A percentile compares a stretch with the other conserved stretches of the same genome.
phyloP scores from a whole-genome alignment of 441 rosid species.

The Pelargonium citronellum region DNA sequence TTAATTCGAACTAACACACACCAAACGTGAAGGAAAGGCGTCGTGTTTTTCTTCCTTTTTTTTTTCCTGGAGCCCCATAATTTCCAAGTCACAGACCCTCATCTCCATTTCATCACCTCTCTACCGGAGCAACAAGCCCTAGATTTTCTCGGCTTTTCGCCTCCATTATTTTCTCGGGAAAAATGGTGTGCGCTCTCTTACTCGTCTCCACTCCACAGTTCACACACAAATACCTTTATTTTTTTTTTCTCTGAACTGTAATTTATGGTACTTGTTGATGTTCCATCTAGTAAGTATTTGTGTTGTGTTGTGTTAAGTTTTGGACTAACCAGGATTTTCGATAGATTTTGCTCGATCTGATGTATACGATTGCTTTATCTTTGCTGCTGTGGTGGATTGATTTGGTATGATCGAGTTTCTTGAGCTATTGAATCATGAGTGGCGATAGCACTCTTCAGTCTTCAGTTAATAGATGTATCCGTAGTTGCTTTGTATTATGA shows the following conservation, averaged over 20 bases:
- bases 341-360: background rate
- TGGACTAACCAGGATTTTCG: background rate
- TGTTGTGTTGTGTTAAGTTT: background rate
- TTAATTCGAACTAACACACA: background rate
- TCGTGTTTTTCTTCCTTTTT: background rate
- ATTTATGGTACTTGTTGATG: background rate
- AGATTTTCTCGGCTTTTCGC: background rate
- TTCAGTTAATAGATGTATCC: too few relatives aligned
- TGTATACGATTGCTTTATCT: background rate
- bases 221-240: background rate
- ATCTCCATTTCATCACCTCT: background rate
- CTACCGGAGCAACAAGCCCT: background rate
- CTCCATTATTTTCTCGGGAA: background rate
- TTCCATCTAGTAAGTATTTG: background rate
- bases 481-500: too few relatives aligned
- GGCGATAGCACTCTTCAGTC: too few relatives aligned
- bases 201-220: background rate
- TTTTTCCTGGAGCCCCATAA: background rate
- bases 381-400: background rate
- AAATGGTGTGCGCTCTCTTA: background rate
- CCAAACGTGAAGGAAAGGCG: conserved; percentile 1
- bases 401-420: background rate
- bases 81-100: background rate
- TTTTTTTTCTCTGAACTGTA: background rate
- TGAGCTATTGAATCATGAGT: too few relatives aligned